phyloP scores from a whole-genome alignment of 805 yeast genomes.

The Henningerozyma blattae region DNA sequence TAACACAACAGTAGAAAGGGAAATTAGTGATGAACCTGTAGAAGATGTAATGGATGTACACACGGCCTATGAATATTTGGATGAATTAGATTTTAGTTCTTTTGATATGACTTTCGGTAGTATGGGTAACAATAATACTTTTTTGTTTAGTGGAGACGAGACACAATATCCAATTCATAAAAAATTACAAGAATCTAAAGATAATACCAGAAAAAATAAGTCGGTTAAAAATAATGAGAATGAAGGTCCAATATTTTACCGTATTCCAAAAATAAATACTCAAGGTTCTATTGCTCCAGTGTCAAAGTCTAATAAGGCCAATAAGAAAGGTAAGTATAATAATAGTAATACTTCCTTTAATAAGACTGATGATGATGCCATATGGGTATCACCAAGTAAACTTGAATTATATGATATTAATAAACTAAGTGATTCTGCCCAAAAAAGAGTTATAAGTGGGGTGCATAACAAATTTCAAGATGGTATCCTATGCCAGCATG shows the following conservation, averaged over 20 bases:
- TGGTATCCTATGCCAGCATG: too few relatives aligned
- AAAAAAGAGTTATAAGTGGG: background rate
- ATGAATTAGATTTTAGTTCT: conserved; percentile 23
- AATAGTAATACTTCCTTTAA: too few relatives aligned
- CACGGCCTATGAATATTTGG: conserved; percentile 11
- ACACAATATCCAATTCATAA: background rate
- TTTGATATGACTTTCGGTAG: conserved; percentile 21
- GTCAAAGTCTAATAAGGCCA: background rate
- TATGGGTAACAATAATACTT: conserved; percentile 1
- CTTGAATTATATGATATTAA: conserved; percentile 13
- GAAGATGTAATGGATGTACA: too few relatives aligned
- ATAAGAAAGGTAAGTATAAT: background rate
- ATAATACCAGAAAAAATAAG: background rate
- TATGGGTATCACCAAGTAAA: conserved; percentile 26
- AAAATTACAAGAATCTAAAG: background rate
- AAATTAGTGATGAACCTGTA: too few relatives aligned
- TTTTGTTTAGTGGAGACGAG: background rate
- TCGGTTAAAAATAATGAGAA: background rate
- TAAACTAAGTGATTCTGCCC: conserved; percentile 1
- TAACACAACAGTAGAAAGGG: too few relatives aligned
- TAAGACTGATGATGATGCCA: conserved; percentile 17
- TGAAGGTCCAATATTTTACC: background rate
- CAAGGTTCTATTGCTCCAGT: background rate
- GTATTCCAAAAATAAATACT: background rate
- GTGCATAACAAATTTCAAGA: too few relatives aligned